Evolutionary conservation across 2,329 filamentous ascomycete species (phyloP), one percentile per base, ranked within the genome.

Genomic region (Trichoderma sp.): DNA sequence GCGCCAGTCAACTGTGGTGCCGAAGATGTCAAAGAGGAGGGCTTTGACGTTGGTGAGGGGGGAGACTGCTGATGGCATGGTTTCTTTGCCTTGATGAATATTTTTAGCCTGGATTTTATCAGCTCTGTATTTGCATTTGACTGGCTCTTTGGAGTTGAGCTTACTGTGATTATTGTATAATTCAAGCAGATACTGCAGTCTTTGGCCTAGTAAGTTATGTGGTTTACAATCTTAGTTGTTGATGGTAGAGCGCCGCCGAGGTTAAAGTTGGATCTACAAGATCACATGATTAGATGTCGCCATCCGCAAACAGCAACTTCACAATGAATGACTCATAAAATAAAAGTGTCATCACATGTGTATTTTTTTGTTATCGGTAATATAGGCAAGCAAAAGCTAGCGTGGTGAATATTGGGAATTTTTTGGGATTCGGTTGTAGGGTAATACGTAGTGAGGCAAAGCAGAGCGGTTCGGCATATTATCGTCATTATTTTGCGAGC

Each of bases 1-100:
- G 68, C 91, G 89, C 91, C 92, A 95, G 81, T 95, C 86, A 56
- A 96, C 92, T 71, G 90, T 88, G 1, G 93, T 96, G 72, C 91
- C 91, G 78, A 94, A 94, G 74, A 93, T 86, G 79, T 94, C 91
- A 75, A 93, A 93, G 66, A 89, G 84, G 39, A 94, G 81, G 8
- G 86, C 90, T 72, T 88, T 87, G 71, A 87, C 74, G 32, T 75
- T 70, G 28, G 72, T 59, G 16, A 80, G 73, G 2, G 77, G 75
- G 0, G 75, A 74, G 1, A 72, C 26, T 28, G 70, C 64, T 49
- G 70, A 70, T 2, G 76, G 76, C 79, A 78, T 77, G 52, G 4
- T 52, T 30, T 5, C 5, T 13, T 61, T 21, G 1, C n/a, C 2
- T 18, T 8, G 16, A n/a, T n/a, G 18, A 18, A 7, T 28, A 13